These are phyloP conservation scores for Chlorella sp. DNA, from an alignment of 139 green algal genomes.

Conservation along the genomic window DNA sequence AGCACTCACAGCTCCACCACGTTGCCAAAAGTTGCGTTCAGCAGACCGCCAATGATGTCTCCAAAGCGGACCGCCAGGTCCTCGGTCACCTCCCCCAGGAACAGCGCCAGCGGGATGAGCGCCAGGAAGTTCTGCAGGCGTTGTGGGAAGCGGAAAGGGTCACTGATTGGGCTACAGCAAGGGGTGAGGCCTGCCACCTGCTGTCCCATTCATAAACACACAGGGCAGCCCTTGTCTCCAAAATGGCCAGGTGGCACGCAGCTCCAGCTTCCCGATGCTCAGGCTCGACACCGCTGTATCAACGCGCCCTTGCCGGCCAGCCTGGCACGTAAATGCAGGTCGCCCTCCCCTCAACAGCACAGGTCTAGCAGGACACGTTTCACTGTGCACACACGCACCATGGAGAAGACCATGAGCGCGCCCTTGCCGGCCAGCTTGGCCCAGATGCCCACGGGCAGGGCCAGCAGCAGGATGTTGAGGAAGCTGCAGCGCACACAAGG, in stretches of 20 bases:
- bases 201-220: too few relatives aligned
- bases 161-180: not conserved
- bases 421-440: conserved; percentile 46
- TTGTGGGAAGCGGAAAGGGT: not conserved
- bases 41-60: conserved; percentile 69
- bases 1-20: conserved; percentile 82
- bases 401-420: conserved; percentile 53
- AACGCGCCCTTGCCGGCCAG: not conserved
- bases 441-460: conserved; percentile 67
- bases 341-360: not conserved
- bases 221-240: not conserved
- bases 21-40: conserved; percentile 96
- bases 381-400: conserved; percentile 29
- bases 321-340: too few relatives aligned
- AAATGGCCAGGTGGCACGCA: not conserved
- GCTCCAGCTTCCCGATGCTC: not conserved
- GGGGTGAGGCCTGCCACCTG: too few relatives aligned
- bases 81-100: conserved; percentile 91
- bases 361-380: not conserved
- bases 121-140: conserved; percentile 78
- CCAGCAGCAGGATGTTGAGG: conserved; percentile 79
- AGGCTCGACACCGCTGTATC: not conserved
- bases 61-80: conserved; percentile 84
- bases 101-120: conserved; percentile 85
- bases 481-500: conserved; percentile 52